Evolutionary conservation across 2,329 filamentous ascomycete species (phyloP).

Genomic region (Neofusicoccum cordaticola): DNA sequence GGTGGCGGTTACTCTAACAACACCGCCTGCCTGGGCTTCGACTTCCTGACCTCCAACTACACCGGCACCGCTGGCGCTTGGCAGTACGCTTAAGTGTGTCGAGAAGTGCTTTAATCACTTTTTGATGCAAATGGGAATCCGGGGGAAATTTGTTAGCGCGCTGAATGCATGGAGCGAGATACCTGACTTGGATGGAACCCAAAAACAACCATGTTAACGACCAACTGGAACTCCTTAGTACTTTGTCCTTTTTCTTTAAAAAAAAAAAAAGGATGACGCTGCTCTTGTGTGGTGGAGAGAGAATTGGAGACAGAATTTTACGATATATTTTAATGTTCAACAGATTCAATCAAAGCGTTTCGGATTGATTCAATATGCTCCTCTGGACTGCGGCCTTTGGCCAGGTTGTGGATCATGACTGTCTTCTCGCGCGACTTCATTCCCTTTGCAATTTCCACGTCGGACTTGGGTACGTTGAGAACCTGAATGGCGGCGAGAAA

Average conservation of each 20-base stretch:
- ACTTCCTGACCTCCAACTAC: constrained; percentile 29
- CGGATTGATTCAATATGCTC: constrained; percentile 24
- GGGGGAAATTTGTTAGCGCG: neutral
- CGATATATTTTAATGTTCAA: constrained; percentile 1
- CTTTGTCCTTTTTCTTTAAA: neutral
- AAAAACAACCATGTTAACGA: neutral
- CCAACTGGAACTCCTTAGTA: neutral
- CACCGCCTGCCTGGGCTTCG: constrained; percentile 35
- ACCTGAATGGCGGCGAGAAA: constrained; percentile 38
- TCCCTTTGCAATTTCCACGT: constrained; percentile 61
- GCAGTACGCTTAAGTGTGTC: constrained; percentile 28
- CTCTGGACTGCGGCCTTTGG: constrained; percentile 22
- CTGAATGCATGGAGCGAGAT: neutral
- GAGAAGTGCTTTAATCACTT: neutral
- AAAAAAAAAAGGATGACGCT: neutral
- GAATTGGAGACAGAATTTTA: neutral
- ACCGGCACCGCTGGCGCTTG: constrained; percentile 28
- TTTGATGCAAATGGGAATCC: neutral
- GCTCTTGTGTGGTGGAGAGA: neutral
- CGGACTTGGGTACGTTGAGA: constrained; percentile 61
- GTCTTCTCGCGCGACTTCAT: constrained; percentile 65
- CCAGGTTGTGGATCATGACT: constrained; percentile 33
- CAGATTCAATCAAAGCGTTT: constrained; percentile 7
- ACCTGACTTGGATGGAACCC: neutral
- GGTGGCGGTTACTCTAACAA: constrained; percentile 23